Conservation (phyloP, 106 monocot genomes). For the Phalaenopsis equestris region DNA sequence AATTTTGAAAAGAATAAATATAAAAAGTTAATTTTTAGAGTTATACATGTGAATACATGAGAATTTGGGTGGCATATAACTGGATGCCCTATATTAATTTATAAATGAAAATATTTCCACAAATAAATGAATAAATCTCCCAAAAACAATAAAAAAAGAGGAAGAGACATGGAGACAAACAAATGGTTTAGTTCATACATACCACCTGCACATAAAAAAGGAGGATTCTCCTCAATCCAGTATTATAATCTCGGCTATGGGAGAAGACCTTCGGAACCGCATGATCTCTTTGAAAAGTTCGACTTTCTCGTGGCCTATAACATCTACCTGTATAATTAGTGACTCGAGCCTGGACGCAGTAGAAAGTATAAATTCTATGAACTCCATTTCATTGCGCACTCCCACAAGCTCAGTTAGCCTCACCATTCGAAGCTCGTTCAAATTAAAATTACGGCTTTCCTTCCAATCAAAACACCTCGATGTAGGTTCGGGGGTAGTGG, state of each 20-base stretch:
- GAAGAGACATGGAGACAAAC: no score
- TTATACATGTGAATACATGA: no score
- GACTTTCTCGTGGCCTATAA: not conserved
- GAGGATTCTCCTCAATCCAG: slow-evolving; percentile 3
- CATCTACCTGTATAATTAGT: not conserved
- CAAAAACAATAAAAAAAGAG: no score
- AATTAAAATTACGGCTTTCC: not conserved
- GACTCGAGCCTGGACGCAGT: not conserved
- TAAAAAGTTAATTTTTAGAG: no score
- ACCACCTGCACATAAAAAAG: no score
- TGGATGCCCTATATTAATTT: no score
- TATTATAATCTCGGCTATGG: slow-evolving; percentile 1
- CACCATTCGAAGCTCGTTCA: not conserved
- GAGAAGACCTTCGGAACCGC: slow-evolving; percentile 5
- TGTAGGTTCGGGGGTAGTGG: slow-evolving; percentile 6
- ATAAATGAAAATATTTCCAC: no score
- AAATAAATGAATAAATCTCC: no score
- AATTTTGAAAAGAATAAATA: no score
- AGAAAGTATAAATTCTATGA: slow-evolving; percentile 4
- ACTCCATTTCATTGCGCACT: not conserved
- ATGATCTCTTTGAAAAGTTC: slow-evolving; percentile 8
- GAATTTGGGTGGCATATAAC: no score
- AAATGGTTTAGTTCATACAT: no score
- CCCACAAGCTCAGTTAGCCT: slow-evolving; percentile 4
- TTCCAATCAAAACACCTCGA: slow-evolving; percentile 1